A percentile compares a stretch with the other conserved stretches of the same genome.
These are phyloP conservation scores for Cyclotella sp. DNA, from an alignment of 108 stramenopile genomes.

Conservation along the genomic window DNA sequence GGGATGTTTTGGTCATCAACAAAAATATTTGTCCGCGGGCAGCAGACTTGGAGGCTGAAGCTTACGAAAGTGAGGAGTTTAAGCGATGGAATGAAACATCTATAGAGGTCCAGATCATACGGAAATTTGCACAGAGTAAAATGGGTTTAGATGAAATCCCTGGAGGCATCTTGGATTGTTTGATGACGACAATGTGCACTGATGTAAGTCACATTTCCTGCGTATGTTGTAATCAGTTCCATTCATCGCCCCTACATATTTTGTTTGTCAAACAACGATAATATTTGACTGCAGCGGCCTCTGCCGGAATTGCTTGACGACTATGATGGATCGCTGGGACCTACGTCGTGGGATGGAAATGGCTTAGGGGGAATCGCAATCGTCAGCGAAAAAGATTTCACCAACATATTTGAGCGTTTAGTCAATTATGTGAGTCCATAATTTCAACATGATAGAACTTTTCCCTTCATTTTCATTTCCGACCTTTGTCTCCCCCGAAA, in stretches of 20 bases:
- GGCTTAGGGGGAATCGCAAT: background rate
- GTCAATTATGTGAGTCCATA: conserved; percentile 29
- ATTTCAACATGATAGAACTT: background rate
- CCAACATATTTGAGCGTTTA: conserved; percentile 53
- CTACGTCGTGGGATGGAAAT: conserved; percentile 20
- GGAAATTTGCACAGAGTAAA: conserved; percentile 24
- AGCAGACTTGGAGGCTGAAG: conserved; percentile 47
- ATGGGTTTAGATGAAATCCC: conserved; percentile 37
- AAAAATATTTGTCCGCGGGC: conserved; percentile 70
- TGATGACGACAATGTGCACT: conserved; percentile 90
- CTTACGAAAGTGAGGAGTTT: conserved; percentile 61
- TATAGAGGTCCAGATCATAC: conserved; percentile 40
- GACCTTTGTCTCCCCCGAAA: background rate
- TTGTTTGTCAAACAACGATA: background rate
- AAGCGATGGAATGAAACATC: conserved; percentile 43
- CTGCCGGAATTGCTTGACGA: conserved; percentile 75
- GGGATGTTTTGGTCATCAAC: conserved; percentile 79
- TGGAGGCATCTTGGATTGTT: conserved; percentile 70
- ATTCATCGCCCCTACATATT: background rate
- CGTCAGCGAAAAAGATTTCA: conserved; percentile 21
- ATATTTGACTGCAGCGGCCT: conserved; percentile 20
- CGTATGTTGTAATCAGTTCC: no score
- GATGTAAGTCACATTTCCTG: conserved; percentile 40
- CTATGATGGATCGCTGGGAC: conserved; percentile 53
- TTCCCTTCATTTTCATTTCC: background rate